Percentiles rank a stretch among this genome's conserved stretches.
These are phyloP conservation scores for Glonium stellatum DNA, from an alignment of 495 filamentous ascomycete genomes.

Conservation along the genomic window DNA sequence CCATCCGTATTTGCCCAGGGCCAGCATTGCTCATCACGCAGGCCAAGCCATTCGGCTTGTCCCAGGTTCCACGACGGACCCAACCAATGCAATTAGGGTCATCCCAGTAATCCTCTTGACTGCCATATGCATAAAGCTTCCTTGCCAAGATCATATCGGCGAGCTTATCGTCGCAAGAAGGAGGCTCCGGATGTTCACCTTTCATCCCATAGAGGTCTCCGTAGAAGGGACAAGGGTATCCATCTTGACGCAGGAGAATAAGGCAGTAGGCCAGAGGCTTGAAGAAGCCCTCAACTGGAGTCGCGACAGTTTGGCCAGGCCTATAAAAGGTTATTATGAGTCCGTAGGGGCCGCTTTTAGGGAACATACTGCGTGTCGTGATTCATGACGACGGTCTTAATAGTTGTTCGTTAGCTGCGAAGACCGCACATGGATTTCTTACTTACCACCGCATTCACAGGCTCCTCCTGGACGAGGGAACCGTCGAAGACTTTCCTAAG, in stretches of 20 bases:
- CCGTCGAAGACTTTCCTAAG: constrained; percentile 55
- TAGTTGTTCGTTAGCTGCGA: not conserved
- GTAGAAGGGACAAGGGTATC: constrained; percentile 68
- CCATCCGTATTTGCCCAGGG: constrained; percentile 29
- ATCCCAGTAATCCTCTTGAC: constrained; percentile 64
- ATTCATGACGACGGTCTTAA: constrained; percentile 36
- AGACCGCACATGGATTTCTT: constrained; percentile 43
- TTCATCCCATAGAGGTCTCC: constrained; percentile 68
- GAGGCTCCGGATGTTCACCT: constrained; percentile 45
- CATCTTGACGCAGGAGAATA: constrained; percentile 58
- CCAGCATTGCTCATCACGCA: constrained; percentile 33
- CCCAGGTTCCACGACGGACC: constrained; percentile 51
- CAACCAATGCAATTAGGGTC: constrained; percentile 62
- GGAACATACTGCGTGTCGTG: constrained; percentile 34
- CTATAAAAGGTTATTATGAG: not conserved
- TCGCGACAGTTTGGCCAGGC: constrained; percentile 37
- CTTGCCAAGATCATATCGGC: constrained; percentile 56
- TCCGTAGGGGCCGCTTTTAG: not conserved
- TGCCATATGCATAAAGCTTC: constrained; percentile 62
- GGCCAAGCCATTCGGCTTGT: constrained; percentile 29
- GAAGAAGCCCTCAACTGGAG: constrained; percentile 34
- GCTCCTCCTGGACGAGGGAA: constrained; percentile 51
- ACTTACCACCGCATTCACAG: constrained; percentile 56
- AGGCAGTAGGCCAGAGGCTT: constrained; percentile 39
- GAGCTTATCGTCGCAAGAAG: constrained; percentile 54